Evolutionary conservation across 441 rosid species (phyloP), one percentile per base, ranked within the genome.

Genomic region (Populus hybrid): DNA sequence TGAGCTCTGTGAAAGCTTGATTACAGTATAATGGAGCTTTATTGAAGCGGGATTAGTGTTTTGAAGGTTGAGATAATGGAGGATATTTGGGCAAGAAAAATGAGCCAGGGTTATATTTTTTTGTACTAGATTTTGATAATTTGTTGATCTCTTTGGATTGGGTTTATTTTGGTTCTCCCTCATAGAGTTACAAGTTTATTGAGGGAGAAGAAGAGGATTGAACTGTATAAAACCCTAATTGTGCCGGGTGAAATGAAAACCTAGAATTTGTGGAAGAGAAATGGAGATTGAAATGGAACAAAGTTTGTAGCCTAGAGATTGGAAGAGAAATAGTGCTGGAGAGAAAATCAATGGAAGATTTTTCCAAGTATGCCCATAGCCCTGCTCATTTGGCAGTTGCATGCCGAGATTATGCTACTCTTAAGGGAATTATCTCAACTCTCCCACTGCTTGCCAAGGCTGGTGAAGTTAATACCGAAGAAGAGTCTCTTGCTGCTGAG

Each of bases 331-430:
- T 36, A 4, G 67, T 70, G 18, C 69, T 40, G 26, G 21, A 71
- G 68, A 70, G 59, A 69, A 16, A 50, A 40, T 19, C 70, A 30
- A 95, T 96, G 99, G 99, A 92, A 80, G 97, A 94, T 83, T 75
- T 84, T 78, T 86, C 92, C 5, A 90, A 83, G 84, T 96, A 91
- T 79, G 79, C 83, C 59, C 97, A 96, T 67, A 94, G 99, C 88
- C 93, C 98, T 80, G 96, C 90, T 19, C 99, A 96, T 85, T 72
- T 87, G 76, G 99, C 98, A 2, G 96, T 94, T 84, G 94, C 88
- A 73, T 88, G 88, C 26, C 94, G 89, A 6, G 98, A 96, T 77
- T 76, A 94, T 83, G 90, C 88, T 18, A 85, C 87, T 36, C 92
- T 96, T 6, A 89, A 80, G 83, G 82, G 86, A 34, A 79, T 94